These are phyloP conservation scores for Nitzschia putrida DNA, from an alignment of 108 stramenopile genomes.

Conservation along the genomic window DNA sequence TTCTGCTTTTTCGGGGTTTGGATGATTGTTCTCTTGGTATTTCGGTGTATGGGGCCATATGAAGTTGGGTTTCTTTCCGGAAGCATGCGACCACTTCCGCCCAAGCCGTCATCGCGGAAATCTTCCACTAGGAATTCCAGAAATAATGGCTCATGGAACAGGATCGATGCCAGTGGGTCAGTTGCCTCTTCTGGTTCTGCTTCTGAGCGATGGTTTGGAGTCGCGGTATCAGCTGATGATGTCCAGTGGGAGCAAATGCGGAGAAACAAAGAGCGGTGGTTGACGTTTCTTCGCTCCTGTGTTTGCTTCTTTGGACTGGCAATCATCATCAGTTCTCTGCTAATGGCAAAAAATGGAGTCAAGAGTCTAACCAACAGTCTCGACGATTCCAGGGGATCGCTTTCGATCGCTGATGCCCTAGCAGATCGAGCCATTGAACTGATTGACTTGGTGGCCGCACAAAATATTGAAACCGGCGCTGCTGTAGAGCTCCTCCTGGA, in stretches of 20 bases:
- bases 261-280: not conserved
- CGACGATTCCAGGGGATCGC: constrained; percentile 6
- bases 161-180: not conserved
- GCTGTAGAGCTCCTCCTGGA: constrained; percentile 11
- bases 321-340: constrained; percentile 6
- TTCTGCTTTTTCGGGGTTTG: constrained; percentile 22
- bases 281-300: not conserved
- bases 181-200: not conserved
- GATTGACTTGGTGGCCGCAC: constrained; percentile 16
- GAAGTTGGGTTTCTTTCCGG: constrained; percentile 19
- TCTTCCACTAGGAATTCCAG: not conserved
- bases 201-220: not conserved
- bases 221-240: not conserved
- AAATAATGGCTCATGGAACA: not conserved
- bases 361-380: constrained; percentile 22
- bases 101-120: constrained; percentile 2
- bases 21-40: constrained; percentile 13
- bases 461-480: constrained; percentile 4
- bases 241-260: not conserved
- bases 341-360: constrained; percentile 26
- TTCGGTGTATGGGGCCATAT: constrained; percentile 19
- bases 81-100: constrained; percentile 3
- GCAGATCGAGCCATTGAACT: constrained; percentile 11
- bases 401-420: constrained; percentile 2
- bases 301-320: constrained; percentile 20